Conservation (phyloP, 352 stramenopile species). For the Phytopythium delawarense region DNA sequence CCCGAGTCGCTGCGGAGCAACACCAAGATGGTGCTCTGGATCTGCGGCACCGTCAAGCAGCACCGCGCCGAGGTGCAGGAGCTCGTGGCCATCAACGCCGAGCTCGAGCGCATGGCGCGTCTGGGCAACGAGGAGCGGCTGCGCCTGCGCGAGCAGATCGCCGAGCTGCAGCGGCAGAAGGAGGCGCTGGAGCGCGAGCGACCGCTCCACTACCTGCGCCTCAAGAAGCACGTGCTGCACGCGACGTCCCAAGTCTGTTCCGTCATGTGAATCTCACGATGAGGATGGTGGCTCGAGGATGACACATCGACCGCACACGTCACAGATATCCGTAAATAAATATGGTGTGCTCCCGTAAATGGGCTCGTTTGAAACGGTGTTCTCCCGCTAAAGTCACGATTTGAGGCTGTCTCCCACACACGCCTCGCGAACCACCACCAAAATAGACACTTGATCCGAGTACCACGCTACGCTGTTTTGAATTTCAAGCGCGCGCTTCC, state of each 20-base stretch:
- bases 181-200: constrained; percentile 49
- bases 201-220: constrained; percentile 63
- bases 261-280: constrained; percentile 42
- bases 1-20: constrained; percentile 63
- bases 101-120: constrained; percentile 68
- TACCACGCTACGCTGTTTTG: not conserved
- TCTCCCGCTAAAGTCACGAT: not conserved
- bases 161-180: constrained; percentile 58
- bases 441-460: not conserved
- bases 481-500: constrained; percentile 1
- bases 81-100: constrained; percentile 71
- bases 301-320: constrained; percentile 16
- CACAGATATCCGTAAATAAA: constrained; percentile 8
- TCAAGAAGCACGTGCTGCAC: constrained; percentile 56
- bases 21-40: constrained; percentile 75
- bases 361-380: not conserved
- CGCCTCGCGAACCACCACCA: not conserved
- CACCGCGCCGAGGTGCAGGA: constrained; percentile 57
- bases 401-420: not conserved
- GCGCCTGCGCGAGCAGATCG: constrained; percentile 60
- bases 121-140: constrained; percentile 72
- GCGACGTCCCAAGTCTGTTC: constrained; percentile 55
- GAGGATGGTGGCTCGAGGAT: not conserved
- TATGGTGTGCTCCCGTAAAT: not conserved
- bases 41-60: constrained; percentile 72